phyloP scores from a whole-genome alignment of 345 rosid species.

The rapeseed (Brassica napus) region Da-Ae NC_063436.1:24675501-24676000 shows the following conservation, averaged over 20 bases:
- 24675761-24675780: too few relatives aligned
- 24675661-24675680: background rate
- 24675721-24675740: background rate
- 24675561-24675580: conserved; percentile 26
- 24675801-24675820: too few relatives aligned
- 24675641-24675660: background rate
- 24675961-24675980: background rate
- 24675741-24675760: background rate
- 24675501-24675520: conserved; percentile 18
- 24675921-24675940: background rate
- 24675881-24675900: background rate
- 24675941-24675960: background rate
- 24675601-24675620: background rate
- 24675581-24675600: background rate
- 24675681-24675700: background rate
- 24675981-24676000: background rate
- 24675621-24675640: background rate
- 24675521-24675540: conserved; percentile 41
- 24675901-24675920: background rate
- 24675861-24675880: background rate
- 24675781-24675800: background rate
- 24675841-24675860: background rate
- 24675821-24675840: background rate
- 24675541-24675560: conserved; percentile 20
- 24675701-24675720: background rate